Conservation (phyloP, 1,284 basidiomycete genomes). For the Apiotrichum sp. region DNA sequence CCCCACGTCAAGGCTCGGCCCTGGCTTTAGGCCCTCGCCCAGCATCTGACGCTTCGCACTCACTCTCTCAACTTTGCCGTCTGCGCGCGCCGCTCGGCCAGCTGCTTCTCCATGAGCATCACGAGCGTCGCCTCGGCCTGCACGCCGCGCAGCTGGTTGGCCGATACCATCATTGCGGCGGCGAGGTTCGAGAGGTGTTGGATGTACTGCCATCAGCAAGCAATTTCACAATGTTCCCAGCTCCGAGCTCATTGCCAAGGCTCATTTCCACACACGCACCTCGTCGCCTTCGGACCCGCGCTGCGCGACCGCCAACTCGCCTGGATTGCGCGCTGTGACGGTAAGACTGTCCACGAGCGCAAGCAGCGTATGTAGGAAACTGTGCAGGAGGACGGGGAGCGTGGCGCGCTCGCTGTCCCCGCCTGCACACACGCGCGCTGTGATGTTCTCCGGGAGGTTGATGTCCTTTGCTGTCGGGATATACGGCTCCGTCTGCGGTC, state of each 20-base stretch:
- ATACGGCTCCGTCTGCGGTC: slow-evolving; percentile 25
- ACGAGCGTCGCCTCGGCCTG: slow-evolving; percentile 44
- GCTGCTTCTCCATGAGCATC: slow-evolving; percentile 41
- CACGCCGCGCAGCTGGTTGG: slow-evolving; percentile 36
- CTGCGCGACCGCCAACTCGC: slow-evolving; percentile 29
- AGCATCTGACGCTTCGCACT: slow-evolving; percentile 1
- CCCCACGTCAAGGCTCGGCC: not conserved
- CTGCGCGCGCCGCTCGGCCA: slow-evolving; percentile 30
- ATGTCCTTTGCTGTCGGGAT: slow-evolving; percentile 32
- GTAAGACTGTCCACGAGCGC: slow-evolving; percentile 37
- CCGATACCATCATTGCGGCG: slow-evolving; percentile 41
- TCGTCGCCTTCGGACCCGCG: slow-evolving; percentile 42
- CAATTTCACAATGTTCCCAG: not conserved
- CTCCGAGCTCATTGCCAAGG: not conserved
- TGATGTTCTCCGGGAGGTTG: slow-evolving; percentile 24
- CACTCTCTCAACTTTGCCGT: slow-evolving; percentile 28
- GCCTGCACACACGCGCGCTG: slow-evolving; percentile 18
- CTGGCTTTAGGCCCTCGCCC: not conserved
- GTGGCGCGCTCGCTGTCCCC: slow-evolving; percentile 16
- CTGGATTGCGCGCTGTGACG: slow-evolving; percentile 32
- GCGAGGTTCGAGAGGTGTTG: slow-evolving; percentile 42
- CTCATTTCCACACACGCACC: slow-evolving; percentile 16
- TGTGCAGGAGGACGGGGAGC: slow-evolving; percentile 34
- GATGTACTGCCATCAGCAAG: slow-evolving; percentile 31
- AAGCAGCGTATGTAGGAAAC: slow-evolving; percentile 40